These are phyloP conservation scores for Phytomonas francai DNA, from an alignment of 208 protist species.

Conservation along the genomic window DNA sequence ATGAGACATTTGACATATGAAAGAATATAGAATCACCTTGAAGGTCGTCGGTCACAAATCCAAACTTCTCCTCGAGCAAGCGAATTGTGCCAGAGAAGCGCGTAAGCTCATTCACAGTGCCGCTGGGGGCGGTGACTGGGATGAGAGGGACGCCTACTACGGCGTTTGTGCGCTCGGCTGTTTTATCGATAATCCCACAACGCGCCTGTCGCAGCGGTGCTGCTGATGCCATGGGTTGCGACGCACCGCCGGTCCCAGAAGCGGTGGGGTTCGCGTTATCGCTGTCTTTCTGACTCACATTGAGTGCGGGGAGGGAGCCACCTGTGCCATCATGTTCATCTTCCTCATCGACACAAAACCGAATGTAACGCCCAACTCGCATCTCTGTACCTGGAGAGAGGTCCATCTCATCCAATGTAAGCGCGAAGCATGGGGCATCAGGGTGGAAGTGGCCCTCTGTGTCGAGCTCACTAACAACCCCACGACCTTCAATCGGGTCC, in stretches of 20 bases:
- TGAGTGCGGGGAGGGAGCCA: neutral
- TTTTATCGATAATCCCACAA: slow-evolving; percentile 40
- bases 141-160: slow-evolving; percentile 10
- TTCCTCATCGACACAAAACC: slow-evolving; percentile 43
- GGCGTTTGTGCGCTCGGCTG: slow-evolving; percentile 22
- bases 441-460: slow-evolving; percentile 32
- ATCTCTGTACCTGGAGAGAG: slow-evolving; percentile 21
- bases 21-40: slow-evolving; percentile 77
- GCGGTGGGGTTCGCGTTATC: neutral
- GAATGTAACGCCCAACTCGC: slow-evolving; percentile 42
- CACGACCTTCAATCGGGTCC: slow-evolving; percentile 31
- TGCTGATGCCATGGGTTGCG: neutral
- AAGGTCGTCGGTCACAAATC: slow-evolving; percentile 60
- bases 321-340: slow-evolving; percentile 8
- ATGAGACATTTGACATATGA: slow-evolving; percentile 32
- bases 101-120: slow-evolving; percentile 14
- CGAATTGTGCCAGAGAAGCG: slow-evolving; percentile 48
- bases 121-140: slow-evolving; percentile 1
- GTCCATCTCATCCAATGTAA: slow-evolving; percentile 43
- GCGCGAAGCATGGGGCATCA: slow-evolving; percentile 42
- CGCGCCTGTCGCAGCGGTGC: slow-evolving; percentile 7
- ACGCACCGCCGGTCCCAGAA: neutral
- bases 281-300: neutral
- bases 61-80: slow-evolving; percentile 37
- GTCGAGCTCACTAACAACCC: slow-evolving; percentile 67